A percentile compares a stretch with the other conserved stretches of the same genome.
These are phyloP conservation scores for Aspergillus sp. DNA, from an alignment of 2,329 filamentous ascomycete species.

Conservation along the genomic window DNA sequence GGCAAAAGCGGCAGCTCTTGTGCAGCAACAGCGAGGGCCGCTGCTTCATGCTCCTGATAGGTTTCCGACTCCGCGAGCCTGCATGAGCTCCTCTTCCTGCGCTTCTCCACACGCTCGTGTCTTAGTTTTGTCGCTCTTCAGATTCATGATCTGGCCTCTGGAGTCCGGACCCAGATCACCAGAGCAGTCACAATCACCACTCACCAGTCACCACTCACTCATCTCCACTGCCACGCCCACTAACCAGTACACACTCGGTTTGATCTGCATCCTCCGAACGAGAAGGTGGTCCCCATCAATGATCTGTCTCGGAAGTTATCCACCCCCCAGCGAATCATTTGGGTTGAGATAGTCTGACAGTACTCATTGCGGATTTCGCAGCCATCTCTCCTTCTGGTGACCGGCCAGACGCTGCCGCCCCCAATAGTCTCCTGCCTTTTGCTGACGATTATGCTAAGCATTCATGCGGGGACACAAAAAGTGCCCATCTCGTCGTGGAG, in stretches of 20 bases:
- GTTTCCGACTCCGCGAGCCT: conserved; percentile 15
- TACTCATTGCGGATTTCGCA: background rate
- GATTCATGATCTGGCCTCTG: background rate
- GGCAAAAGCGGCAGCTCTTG: background rate
- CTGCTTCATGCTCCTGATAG: conserved; percentile 12
- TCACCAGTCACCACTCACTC: too few species aligned
- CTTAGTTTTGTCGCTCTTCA: background rate
- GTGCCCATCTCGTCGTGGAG: background rate
- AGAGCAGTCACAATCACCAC: too few species aligned
- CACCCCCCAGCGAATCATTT: background rate
- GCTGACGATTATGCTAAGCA: conserved; percentile 10
- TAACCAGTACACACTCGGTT: background rate
- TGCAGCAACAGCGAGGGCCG: too few species aligned
- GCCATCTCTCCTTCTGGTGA: conserved; percentile 12
- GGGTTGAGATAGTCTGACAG: background rate
- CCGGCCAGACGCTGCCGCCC: conserved; percentile 12
- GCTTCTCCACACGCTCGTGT: background rate
- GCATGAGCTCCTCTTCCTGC: conserved; percentile 12
- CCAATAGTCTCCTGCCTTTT: conserved; percentile 17
- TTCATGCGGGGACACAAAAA: conserved; percentile 16
- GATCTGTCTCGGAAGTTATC: background rate
- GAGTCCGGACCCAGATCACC: background rate
- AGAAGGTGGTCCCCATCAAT: background rate
- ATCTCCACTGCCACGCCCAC: background rate
- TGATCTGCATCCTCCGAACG: background rate